Conservation (phyloP, 139 green algal genomes). For the Gonium pectorale region DNA sequence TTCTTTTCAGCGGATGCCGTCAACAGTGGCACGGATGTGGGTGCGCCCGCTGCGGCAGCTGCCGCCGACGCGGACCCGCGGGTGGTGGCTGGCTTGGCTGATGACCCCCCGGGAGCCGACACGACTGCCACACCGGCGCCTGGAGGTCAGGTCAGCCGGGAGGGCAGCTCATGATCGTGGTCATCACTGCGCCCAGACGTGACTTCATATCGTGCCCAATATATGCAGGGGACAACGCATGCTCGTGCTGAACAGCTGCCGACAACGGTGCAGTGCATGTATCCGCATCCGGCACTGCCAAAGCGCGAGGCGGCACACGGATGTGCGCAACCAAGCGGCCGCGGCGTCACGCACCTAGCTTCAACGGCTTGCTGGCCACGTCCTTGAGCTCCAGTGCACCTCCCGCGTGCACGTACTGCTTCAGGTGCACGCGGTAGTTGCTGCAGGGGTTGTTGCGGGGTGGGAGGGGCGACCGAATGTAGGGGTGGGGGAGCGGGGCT, state of each 20-base stretch:
- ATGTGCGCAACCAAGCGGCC: no score
- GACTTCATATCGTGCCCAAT: no score
- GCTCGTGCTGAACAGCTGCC: no score
- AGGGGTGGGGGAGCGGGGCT: no score
- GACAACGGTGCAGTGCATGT: no score
- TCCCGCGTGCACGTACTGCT: conserved; percentile 16
- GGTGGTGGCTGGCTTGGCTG: conserved; percentile 14
- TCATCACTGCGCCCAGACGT: no score
- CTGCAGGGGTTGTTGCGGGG: not conserved
- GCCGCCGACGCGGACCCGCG: conserved; percentile 19
- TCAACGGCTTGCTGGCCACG: conserved; percentile 35
- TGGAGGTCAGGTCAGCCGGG: not conserved
- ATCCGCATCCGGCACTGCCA: no score
- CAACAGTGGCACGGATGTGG: not conserved
- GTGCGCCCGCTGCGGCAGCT: not conserved
- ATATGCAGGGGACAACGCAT: no score
- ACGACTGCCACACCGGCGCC: conserved; percentile 42
- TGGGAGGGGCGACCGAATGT: not conserved
- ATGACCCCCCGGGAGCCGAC: not conserved
- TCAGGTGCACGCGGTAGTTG: conserved; percentile 16
- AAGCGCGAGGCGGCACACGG: no score
- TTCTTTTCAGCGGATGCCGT: conserved; percentile 32
- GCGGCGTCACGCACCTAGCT: conserved; percentile 26
- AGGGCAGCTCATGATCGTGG: no score
- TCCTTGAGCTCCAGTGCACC: conserved; percentile 10